Evolutionary conservation across 2,329 filamentous ascomycete species (phyloP).

Genomic region (Cladosporium velox): DNA sequence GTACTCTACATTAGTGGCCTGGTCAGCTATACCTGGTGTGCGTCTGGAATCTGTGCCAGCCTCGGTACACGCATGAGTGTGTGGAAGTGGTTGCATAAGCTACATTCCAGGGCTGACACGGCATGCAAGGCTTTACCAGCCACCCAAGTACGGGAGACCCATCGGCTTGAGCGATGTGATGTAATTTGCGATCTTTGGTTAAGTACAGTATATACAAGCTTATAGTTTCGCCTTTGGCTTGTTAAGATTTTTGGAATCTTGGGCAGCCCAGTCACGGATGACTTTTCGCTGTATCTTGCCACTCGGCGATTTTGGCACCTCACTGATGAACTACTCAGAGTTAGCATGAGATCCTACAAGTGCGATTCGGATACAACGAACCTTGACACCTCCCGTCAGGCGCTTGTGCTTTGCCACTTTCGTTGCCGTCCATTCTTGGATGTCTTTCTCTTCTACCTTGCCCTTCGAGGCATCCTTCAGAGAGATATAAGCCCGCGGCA

Average conservation of each 20-base stretch:
- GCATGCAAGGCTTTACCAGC: slow-evolving; percentile 6
- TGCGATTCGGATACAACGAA: not conserved
- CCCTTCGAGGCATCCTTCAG: slow-evolving; percentile 39
- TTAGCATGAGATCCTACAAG: not conserved
- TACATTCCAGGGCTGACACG: slow-evolving; percentile 23
- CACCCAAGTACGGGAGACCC: not conserved
- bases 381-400: slow-evolving; percentile 45
- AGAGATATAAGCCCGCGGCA: slow-evolving; percentile 49
- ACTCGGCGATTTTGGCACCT: slow-evolving; percentile 50
- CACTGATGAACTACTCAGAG: slow-evolving; percentile 43
- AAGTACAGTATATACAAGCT: not conserved
- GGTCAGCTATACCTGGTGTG: not conserved
- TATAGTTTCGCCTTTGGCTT: slow-evolving; percentile 33
- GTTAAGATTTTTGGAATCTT: slow-evolving; percentile 41
- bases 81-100: slow-evolving; percentile 26
- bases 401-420: slow-evolving; percentile 52
- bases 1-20: not conserved
- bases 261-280: slow-evolving; percentile 42
- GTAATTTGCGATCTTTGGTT: not conserved
- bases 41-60: slow-evolving; percentile 20
- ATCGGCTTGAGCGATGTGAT: too few species aligned
- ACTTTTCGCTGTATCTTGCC: slow-evolving; percentile 52
- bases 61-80: slow-evolving; percentile 23
- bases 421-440: slow-evolving; percentile 45
- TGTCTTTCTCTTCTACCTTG: slow-evolving; percentile 41